Evolutionary conservation across 495 filamentous ascomycete species (phyloP).

Genomic region (Lasiosphaeria miniovina): DNA sequence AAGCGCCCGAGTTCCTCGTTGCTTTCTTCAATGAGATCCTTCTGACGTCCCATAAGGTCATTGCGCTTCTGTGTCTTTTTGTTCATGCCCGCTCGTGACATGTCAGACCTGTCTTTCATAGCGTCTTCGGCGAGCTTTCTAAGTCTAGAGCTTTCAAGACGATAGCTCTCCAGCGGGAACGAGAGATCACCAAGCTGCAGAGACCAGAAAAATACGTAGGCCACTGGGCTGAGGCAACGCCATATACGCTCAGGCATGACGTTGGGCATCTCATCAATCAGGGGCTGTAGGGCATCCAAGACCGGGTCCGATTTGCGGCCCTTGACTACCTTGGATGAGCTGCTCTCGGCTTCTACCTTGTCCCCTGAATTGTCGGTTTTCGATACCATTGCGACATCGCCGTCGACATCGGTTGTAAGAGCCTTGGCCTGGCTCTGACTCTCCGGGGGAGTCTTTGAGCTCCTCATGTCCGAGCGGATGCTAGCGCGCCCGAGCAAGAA

Average conservation of each 20-base stretch:
- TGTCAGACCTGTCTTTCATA: slow-evolving; percentile 68
- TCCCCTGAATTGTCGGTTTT: slow-evolving; percentile 21
- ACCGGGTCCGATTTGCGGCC: slow-evolving; percentile 50
- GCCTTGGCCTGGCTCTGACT: slow-evolving; percentile 24
- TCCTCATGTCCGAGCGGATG: slow-evolving; percentile 48
- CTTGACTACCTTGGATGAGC: slow-evolving; percentile 20
- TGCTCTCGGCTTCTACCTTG: slow-evolving; percentile 12
- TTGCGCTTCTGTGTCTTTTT: slow-evolving; percentile 63
- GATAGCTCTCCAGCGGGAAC: slow-evolving; percentile 69
- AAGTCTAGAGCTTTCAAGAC: slow-evolving; percentile 62
- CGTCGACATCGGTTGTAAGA: slow-evolving; percentile 34
- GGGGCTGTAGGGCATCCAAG: slow-evolving; percentile 71
- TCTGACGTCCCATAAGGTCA: slow-evolving; percentile 68
- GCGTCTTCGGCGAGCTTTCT: slow-evolving; percentile 59
- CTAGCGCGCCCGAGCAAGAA: slow-evolving; percentile 82
- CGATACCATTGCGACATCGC: slow-evolving; percentile 39
- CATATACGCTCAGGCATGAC: slow-evolving; percentile 62
- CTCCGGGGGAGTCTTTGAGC: slow-evolving; percentile 20
- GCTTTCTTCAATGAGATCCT: slow-evolving; percentile 55
- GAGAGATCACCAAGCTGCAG: slow-evolving; percentile 76
- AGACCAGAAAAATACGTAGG: slow-evolving; percentile 94
- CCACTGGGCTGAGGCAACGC: slow-evolving; percentile 65
- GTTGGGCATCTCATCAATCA: slow-evolving; percentile 65
- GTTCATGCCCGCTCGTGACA: slow-evolving; percentile 57
- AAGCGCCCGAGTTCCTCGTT: slow-evolving; percentile 56